Evolutionary conservation across 371 early-diverging fungal species (phyloP).

Genomic region (Mortierella sp.): DNA sequence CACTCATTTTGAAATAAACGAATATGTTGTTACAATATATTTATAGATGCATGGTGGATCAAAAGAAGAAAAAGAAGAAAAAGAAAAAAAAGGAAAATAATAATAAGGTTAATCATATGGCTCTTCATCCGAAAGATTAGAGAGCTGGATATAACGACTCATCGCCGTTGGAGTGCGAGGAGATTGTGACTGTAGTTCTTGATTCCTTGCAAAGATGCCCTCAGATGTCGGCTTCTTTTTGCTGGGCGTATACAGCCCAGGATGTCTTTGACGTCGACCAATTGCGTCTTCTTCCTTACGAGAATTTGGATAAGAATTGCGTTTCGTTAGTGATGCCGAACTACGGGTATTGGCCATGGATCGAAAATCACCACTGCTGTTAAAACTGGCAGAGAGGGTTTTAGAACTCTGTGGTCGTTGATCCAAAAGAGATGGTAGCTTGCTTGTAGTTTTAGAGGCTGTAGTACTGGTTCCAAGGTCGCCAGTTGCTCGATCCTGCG

Average conservation of each 20-base stretch:
- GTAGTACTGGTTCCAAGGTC: background rate
- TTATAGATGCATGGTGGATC: background rate
- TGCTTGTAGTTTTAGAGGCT: background rate
- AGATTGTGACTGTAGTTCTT: slow-evolving; percentile 4
- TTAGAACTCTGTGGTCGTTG: background rate
- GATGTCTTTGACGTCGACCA: slow-evolving; percentile 21
- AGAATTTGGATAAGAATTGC: background rate
- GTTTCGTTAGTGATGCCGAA: background rate
- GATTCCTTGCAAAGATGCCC: background rate
- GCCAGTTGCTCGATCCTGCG: background rate
- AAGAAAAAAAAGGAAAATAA: no score
- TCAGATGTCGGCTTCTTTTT: slow-evolving; percentile 14
- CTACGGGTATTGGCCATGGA: background rate
- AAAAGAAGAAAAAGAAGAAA: background rate
- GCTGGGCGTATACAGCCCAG: slow-evolving; percentile 53
- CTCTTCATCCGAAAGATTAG: slow-evolving; percentile 22
- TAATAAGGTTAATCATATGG: background rate
- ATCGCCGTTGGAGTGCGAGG: slow-evolving; percentile 25
- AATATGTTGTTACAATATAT: slow-evolving; percentile 3
- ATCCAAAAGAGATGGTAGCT: background rate
- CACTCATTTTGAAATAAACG: background rate
- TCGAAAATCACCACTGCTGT: background rate
- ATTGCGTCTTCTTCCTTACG: background rate
- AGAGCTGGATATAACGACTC: slow-evolving; percentile 42
- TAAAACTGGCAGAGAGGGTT: background rate